These are phyloP conservation scores for Colletotrichum musae DNA, from an alignment of 2,329 filamentous ascomycete species.

Conservation along the genomic window DNA sequence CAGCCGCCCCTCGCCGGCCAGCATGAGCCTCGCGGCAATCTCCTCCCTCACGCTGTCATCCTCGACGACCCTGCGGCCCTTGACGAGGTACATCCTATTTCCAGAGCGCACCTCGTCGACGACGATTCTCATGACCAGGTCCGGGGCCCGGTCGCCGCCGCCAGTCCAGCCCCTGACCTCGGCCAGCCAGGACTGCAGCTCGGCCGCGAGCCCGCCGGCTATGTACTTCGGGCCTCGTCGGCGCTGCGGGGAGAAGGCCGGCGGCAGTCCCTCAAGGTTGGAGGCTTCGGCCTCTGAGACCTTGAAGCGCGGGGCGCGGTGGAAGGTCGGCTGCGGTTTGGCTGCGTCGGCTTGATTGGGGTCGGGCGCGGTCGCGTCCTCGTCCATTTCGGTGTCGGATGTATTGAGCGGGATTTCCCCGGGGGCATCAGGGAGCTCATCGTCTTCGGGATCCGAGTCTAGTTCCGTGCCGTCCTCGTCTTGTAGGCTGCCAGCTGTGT, in stretches of 20 bases:
- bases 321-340: constrained; percentile 55
- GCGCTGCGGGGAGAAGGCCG: constrained; percentile 54
- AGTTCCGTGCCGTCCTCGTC: not conserved
- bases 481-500: not conserved
- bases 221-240: constrained; percentile 52
- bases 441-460: not conserved
- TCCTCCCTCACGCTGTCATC: constrained; percentile 11
- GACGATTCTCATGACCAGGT: constrained; percentile 44
- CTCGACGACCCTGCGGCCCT: constrained; percentile 40
- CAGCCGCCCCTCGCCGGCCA: constrained; percentile 56
- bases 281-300: constrained; percentile 44
- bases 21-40: constrained; percentile 46
- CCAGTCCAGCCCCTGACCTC: constrained; percentile 55
- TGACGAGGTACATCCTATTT: constrained; percentile 53
- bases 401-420: not conserved
- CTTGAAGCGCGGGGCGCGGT: constrained; percentile 57
- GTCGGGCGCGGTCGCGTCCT: constrained; percentile 22
- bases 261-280: constrained; percentile 44
- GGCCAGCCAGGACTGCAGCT: constrained; percentile 58
- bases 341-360: constrained; percentile 1
- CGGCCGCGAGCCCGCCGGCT: constrained; percentile 54
- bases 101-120: constrained; percentile 51
- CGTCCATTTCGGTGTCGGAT: constrained; percentile 36
- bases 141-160: constrained; percentile 28
- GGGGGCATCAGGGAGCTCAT: not conserved